Percentiles rank a stretch among this genome's conserved stretches.
These are phyloP conservation scores for Gossypium sturtianum DNA, from an alignment of 345 rosid species.

Conservation along the genomic window DNA sequence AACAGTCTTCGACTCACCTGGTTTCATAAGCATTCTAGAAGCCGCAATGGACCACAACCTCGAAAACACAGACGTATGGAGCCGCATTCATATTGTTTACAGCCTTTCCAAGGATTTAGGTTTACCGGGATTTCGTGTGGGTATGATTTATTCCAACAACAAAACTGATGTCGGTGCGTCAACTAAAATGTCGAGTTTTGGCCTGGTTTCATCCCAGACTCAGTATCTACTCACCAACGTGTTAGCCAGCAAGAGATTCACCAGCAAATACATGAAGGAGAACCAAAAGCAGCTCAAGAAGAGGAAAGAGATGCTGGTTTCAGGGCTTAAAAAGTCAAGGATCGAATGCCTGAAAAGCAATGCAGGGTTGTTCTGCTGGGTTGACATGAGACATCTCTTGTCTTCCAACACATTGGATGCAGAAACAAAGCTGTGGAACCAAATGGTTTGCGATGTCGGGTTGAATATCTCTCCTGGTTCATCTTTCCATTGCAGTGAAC, in stretches of 20 bases:
- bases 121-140: slow-evolving; percentile 84
- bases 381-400: slow-evolving; percentile 61
- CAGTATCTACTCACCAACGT: slow-evolving; percentile 54
- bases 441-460: slow-evolving; percentile 52
- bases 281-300: slow-evolving; percentile 49
- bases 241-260: slow-evolving; percentile 56
- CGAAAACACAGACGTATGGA: slow-evolving; percentile 25
- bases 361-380: slow-evolving; percentile 88
- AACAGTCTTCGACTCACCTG: slow-evolving; percentile 54
- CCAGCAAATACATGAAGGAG: slow-evolving; percentile 43
- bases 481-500: slow-evolving; percentile 76
- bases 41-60: slow-evolving; percentile 32
- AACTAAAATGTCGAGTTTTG: slow-evolving; percentile 89
- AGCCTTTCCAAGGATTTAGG: slow-evolving; percentile 87
- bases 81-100: slow-evolving; percentile 64
- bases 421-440: slow-evolving; percentile 64
- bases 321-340: slow-evolving; percentile 50
- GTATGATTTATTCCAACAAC: slow-evolving; percentile 69
- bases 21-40: slow-evolving; percentile 57
- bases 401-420: slow-evolving; percentile 50
- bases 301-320: slow-evolving; percentile 44
- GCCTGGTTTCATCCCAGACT: slow-evolving; percentile 82
- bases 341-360: slow-evolving; percentile 58
- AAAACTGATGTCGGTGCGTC: slow-evolving; percentile 55
- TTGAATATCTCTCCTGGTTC: slow-evolving; percentile 80